Percentiles rank a stretch among this genome's conserved stretches.
phyloP scores from a whole-genome alignment of 495 filamentous ascomycete genomes.

The Thozetella sp. region DNA sequence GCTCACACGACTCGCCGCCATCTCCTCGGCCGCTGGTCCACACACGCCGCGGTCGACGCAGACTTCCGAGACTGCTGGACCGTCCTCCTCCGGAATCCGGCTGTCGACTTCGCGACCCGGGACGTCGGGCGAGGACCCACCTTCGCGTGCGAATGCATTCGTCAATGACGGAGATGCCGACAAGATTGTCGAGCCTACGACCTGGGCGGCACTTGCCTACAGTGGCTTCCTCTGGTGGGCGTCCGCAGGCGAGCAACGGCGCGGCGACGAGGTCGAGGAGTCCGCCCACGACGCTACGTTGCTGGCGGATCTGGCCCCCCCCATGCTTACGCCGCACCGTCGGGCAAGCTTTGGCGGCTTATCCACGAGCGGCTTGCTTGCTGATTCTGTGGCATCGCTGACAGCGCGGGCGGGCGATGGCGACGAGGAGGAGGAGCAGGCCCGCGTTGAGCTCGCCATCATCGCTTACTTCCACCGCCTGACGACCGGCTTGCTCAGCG shows the following conservation, averaged over 20 bases:
- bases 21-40: conserved; percentile 9
- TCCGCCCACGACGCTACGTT: conserved; percentile 45
- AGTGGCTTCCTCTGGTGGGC: conserved; percentile 98
- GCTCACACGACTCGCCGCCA: conserved; percentile 53
- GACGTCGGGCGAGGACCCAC: conserved; percentile 10
- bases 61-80: conserved; percentile 15
- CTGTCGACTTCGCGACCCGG: conserved; percentile 28
- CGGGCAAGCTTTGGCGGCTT: conserved; percentile 25
- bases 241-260: conserved; percentile 83
- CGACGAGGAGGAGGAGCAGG: conserved; percentile 26
- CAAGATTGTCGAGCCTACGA: conserved; percentile 70
- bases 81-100: conserved; percentile 19
- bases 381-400: conserved; percentile 38
- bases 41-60: conserved; percentile 20
- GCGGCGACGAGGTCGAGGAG: conserved; percentile 50
- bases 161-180: conserved; percentile 43
- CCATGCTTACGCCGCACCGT: conserved; percentile 25
- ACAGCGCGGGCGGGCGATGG: conserved; percentile 20
- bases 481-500: conserved; percentile 70
- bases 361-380: conserved; percentile 13
- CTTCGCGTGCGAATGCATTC: conserved; percentile 8
- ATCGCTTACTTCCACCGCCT: conserved; percentile 92
- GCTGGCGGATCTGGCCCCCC: conserved; percentile 42
- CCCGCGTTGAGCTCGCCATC: conserved; percentile 66
- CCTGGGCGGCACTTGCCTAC: conserved; percentile 91